Evolutionary conservation across 2,329 filamentous ascomycete species (phyloP).

Genomic region (Paecilomyces sp.): DNA sequence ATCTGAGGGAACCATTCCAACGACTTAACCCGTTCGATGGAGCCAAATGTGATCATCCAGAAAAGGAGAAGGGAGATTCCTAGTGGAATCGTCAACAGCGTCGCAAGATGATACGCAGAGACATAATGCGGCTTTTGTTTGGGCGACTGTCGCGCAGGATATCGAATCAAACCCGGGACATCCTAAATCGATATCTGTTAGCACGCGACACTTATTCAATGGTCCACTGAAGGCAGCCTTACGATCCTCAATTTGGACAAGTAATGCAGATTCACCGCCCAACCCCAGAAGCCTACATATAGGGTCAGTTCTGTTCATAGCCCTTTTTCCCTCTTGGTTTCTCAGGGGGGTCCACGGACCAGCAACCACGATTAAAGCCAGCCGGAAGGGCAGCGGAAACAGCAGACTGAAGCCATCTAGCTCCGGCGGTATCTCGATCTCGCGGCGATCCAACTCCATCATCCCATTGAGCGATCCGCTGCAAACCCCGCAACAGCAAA

Average conservation of each 20-base stretch:
- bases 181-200: conserved; percentile 45
- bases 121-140: conserved; percentile 68
- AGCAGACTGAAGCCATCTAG: conserved; percentile 80
- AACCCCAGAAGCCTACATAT: conserved; percentile 77
- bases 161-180: conserved; percentile 77
- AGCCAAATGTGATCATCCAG: conserved; percentile 71
- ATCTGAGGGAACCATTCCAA: conserved; percentile 83
- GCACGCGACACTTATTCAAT: background rate
- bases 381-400: conserved; percentile 82
- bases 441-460: conserved; percentile 34
- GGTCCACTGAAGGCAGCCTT: conserved; percentile 17
- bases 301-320: conserved; percentile 5
- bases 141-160: conserved; percentile 65
- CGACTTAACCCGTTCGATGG: conserved; percentile 60
- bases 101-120: conserved; percentile 80
- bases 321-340: background rate
- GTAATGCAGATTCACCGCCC: conserved; percentile 87
- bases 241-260: conserved; percentile 71
- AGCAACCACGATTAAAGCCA: conserved; percentile 76
- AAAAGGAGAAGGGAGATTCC: conserved; percentile 68
- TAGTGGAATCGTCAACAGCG: conserved; percentile 66
- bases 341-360: conserved; percentile 47
- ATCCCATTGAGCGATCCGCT: conserved; percentile 26
- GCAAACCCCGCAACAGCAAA: conserved; percentile 8
- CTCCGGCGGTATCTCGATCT: conserved; percentile 23